Evolutionary conservation across 495 filamentous ascomycete species (phyloP), one percentile per base, ranked within the genome.

Genomic region (Penicillium arizonense): DNA sequence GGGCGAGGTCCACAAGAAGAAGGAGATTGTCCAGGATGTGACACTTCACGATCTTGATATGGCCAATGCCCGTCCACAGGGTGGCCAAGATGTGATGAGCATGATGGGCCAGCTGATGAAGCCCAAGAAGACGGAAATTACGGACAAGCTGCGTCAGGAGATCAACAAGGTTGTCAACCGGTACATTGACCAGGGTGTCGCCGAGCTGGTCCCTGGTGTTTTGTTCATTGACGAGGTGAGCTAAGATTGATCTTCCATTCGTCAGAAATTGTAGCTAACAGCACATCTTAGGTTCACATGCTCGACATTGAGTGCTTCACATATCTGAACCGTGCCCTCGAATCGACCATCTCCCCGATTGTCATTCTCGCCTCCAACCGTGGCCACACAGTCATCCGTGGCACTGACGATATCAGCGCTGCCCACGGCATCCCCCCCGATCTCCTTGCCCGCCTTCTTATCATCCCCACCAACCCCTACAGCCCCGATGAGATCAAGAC

Each of bases 91-190:
- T 68, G 92, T 98, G 50, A 96, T 98, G 92, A 95, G 89, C 70
- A 97, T 98, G 94, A 96, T 98, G 91, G 93, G 93, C 55, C 93
- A 97, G 66, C 76, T 98, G 56, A 96, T 96, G 88, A 97, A 96
- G 79, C 94, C 94, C 52, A 94, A 95, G 78, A 96, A 96, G 81
- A 97, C 93, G 10, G 93, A 97, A 67, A 96, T 97, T 58, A 97
- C 93, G 32, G 93, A 97, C 65, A 97, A 98, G 76, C 74, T 98
- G 64, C 84, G 94, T 44, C 77, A 81, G 47, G 94, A 98, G 75
- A 97, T 98, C 75, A 95, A 98, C 81, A 97, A 96, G 76, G 93
- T 97, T 5, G 94, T 98, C 49, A 95, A 87, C 76, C 89, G 91
- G 69, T 98, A 97, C 71, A 98, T 97, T 57, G 93, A 97, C 59